phyloP scores from a whole-genome alignment of 345 rosid genomes.

The Salix udensis region DNA sequence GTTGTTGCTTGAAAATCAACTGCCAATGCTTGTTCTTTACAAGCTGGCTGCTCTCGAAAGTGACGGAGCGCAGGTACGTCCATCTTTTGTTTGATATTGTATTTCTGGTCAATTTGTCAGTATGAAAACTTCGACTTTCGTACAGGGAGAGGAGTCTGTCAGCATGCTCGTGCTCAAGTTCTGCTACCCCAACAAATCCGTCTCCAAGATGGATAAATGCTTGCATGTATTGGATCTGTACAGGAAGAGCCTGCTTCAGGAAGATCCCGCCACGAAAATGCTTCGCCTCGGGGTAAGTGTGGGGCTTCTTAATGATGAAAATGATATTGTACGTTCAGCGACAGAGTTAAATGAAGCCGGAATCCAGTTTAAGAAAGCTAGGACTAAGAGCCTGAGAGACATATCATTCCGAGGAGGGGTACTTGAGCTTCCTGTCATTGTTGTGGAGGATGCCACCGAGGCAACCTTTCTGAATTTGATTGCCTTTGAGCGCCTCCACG shows the following conservation, averaged over 20 bases:
- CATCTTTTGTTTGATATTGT: neutral
- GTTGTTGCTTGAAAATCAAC: constrained; percentile 55
- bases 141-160: constrained; percentile 33
- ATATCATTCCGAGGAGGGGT: constrained; percentile 36
- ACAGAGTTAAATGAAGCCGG: constrained; percentile 42
- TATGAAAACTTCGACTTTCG: neutral
- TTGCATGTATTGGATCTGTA: constrained; percentile 40
- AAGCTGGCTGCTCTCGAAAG: constrained; percentile 25
- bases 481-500: constrained; percentile 41
- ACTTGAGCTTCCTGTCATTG: constrained; percentile 28
- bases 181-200: constrained; percentile 13
- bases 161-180: constrained; percentile 38
- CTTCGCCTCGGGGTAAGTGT: neutral
- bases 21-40: constrained; percentile 38
- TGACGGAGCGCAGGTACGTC: constrained; percentile 17
- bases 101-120: neutral
- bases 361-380: constrained; percentile 32
- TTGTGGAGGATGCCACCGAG: constrained; percentile 34
- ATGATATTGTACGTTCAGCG: constrained; percentile 35
- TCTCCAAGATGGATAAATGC: constrained; percentile 25
- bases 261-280: neutral
- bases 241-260: constrained; percentile 27
- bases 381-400: constrained; percentile 26
- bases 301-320: neutral
- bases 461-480: constrained; percentile 36